Evolutionary conservation across 768 basidiomycete species (phyloP).

Genomic region (Mycena latifolia): DNA sequence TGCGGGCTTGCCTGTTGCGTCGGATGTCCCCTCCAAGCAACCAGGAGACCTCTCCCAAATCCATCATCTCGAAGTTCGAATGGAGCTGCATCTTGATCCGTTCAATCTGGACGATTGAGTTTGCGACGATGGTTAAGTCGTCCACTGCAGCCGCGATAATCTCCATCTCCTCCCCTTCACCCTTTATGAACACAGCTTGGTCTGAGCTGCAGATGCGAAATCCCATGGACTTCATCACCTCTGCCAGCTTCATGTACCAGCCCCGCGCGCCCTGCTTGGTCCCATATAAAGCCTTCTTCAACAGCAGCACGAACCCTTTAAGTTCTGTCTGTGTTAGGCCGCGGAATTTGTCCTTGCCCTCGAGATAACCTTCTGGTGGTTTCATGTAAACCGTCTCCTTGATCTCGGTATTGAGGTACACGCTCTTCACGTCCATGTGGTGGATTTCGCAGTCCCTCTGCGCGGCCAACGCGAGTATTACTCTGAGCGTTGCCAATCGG

Average conservation of each 20-base stretch:
- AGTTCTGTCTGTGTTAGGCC: too few relatives aligned
- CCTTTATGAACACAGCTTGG: constrained; percentile 6
- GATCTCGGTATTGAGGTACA: constrained; percentile 7
- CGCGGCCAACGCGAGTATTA: constrained; percentile 16
- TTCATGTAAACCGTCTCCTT: not conserved
- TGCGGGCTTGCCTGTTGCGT: constrained; percentile 28
- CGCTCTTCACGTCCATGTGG: constrained; percentile 36
- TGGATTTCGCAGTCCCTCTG: constrained; percentile 27
- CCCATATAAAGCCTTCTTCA: too few relatives aligned
- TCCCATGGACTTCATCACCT: not conserved
- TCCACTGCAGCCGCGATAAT: constrained; percentile 3
- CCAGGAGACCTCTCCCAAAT: constrained; percentile 43
- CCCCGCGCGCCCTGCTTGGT: too few relatives aligned
- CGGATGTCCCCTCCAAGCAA: constrained; percentile 33
- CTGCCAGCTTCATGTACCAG: too few relatives aligned
- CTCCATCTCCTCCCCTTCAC: not conserved
- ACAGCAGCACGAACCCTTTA: too few relatives aligned
- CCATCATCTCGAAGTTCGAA: constrained; percentile 40
- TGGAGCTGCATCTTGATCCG: not conserved
- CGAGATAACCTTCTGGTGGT: not conserved
- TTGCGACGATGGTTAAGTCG: constrained; percentile 1
- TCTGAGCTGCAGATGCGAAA: constrained; percentile 15
- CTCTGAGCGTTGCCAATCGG: not conserved
- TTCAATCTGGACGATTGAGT: not conserved
- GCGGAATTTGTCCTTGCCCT: too few relatives aligned